A percentile compares a stretch with the other conserved stretches of the same genome.
Evolutionary conservation across 345 rosid species (phyloP).

Genomic region (Syzygium oleosum): DNA sequence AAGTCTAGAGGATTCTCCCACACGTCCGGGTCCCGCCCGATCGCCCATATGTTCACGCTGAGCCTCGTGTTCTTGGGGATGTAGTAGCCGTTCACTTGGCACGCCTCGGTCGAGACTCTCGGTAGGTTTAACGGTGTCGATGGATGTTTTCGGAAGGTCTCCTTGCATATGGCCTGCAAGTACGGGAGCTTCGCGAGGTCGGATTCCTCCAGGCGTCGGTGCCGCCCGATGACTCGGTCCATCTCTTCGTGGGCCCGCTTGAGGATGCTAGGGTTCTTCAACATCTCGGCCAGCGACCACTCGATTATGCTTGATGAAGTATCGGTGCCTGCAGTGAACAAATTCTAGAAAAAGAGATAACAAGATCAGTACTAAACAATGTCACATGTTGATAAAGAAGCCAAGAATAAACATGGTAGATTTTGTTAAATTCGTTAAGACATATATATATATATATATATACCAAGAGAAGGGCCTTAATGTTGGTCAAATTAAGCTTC

Average conservation of each 20-base stretch:
- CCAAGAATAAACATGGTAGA: neutral
- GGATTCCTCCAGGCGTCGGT: constrained; percentile 40
- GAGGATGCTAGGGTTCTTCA: constrained; percentile 31
- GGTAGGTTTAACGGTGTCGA: constrained; percentile 56
- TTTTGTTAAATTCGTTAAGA: neutral
- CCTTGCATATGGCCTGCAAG: constrained; percentile 49
- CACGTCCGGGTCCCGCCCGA: constrained; percentile 48
- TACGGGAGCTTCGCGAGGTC: constrained; percentile 42
- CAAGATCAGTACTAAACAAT: neutral
- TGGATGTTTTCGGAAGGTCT: constrained; percentile 46
- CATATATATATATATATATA: neutral
- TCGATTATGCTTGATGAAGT: constrained; percentile 62
- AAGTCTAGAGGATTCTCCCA: constrained; percentile 45
- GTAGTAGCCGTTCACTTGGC: constrained; percentile 45
- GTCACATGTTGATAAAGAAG: neutral
- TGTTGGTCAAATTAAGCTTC: constrained; percentile 26
- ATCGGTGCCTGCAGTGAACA: constrained; percentile 63
- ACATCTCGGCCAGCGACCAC: constrained; percentile 52
- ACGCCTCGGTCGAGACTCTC: constrained; percentile 31
- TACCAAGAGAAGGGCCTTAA: constrained; percentile 57
- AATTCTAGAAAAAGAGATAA: constrained; percentile 17
- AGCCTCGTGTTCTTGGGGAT: constrained; percentile 41
- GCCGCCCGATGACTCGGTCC: constrained; percentile 46
- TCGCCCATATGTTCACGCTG: constrained; percentile 57
- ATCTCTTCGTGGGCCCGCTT: constrained; percentile 45